Evolutionary conservation across 257 asterid genomes (phyloP).

Genomic region (Fraxinus cuspidata): DNA sequence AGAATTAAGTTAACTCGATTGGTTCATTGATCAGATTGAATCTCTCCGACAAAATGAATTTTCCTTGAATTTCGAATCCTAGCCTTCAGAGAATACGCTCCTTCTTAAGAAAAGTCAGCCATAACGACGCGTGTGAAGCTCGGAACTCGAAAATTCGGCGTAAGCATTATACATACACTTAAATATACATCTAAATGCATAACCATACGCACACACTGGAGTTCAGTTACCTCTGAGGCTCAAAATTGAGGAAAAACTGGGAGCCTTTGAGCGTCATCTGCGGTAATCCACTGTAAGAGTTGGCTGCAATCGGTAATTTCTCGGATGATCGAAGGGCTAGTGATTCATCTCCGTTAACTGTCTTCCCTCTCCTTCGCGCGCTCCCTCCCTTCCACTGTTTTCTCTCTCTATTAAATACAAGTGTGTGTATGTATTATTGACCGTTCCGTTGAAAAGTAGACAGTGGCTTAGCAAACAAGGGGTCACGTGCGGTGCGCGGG

Average conservation of each 20-base stretch:
- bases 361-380: slow-evolving; percentile 27
- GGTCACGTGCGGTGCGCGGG: slow-evolving; percentile 23
- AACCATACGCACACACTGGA: background rate
- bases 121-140: slow-evolving; percentile 42
- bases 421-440: background rate
- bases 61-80: slow-evolving; percentile 34
- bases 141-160: slow-evolving; percentile 21
- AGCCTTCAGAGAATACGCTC: slow-evolving; percentile 14
- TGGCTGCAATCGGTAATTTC: slow-evolving; percentile 21
- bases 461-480: slow-evolving; percentile 6
- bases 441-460: background rate
- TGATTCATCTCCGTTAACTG: slow-evolving; percentile 29
- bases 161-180: background rate
- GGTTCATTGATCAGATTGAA: slow-evolving; percentile 16
- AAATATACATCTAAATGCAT: background rate
- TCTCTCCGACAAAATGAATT: slow-evolving; percentile 12
- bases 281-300: slow-evolving; percentile 27
- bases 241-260: slow-evolving; percentile 28
- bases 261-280: slow-evolving; percentile 37
- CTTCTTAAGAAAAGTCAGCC: slow-evolving; percentile 32
- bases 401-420: background rate
- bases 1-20: slow-evolving; percentile 23
- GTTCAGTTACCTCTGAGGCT: slow-evolving; percentile 37
- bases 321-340: slow-evolving; percentile 37
- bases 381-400: background rate